Base-by-base conservation (phyloP, 805 yeast species). In the Cyberlindnera maclurae region DNA sequence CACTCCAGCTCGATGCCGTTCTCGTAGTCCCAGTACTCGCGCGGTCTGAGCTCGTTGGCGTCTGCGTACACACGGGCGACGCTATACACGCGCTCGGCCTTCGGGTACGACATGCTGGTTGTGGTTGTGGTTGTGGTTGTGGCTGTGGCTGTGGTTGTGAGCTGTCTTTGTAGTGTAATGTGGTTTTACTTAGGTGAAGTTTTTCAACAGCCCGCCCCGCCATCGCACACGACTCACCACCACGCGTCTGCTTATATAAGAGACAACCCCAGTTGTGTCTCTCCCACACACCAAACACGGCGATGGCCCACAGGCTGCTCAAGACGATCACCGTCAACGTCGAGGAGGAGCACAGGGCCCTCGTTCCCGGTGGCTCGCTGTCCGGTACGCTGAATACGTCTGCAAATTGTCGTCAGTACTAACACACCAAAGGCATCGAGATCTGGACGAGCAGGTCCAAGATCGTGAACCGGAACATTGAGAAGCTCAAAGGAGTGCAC, bases 21-120 rank as follows among this genome's bases (percentile, higher is more conserved):
- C 48, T 84, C 95, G 56, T 86, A 86, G 60, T 87, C 95, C 89
- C 94, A 87, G 61, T 87, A 87, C 31, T 77, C 76, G 37, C 71
- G 68, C 12, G 89, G 84, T 55, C 80, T 75, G 41, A 65, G 65
- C 39, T 71, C 70, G 57, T 85, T 83, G 40, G 74, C 89, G 52
- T 84, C 81, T 15, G 88, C 77, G 58, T 86, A 86, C 15, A 85
- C 93, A 41, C 79, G 64, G 12, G 78, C 64, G 43, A 65, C 68
- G 40, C 73, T 75, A 55, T 64, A 62, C 16, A 61, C 55, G 43
- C 59, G 61, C 15, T 45, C 51, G 11, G 59, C 40, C 33, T 52
- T 50, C 16, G 47, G 50, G 29, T 52, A 52, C 46, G 50, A 45
- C 22, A 26, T 43, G 22, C n/a, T 12, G n/a, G n/a, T n/a, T n/a